Evolutionary conservation across 2,329 filamentous ascomycete species (phyloP), one percentile per base, ranked within the genome.

Genomic region (Xylariaceae sp.): DNA sequence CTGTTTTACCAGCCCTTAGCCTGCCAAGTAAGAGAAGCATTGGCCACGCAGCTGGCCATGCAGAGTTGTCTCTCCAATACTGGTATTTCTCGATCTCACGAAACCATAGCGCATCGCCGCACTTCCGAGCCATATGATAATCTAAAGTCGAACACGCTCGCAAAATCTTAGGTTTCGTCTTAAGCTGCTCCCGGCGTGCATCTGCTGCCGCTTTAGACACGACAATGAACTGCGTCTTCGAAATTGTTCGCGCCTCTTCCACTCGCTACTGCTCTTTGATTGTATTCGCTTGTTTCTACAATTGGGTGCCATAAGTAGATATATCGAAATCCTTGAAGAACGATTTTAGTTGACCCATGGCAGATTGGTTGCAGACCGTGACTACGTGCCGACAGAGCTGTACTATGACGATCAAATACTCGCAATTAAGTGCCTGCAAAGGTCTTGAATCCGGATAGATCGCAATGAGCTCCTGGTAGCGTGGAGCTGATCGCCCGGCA

Each of bases 1-100:
- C 73, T 0, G 75, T 75, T 50, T 77, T 77, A 0, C 75, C 74
- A 0, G 69, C 71, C 1, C 75, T 74, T 1, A 77, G 60, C 42
- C 72, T 75, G 5, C 73, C 74, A 10, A 47, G 65, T 31, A 61
- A 69, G 0, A 75, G 1, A 0, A 77, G 51, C 0, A 71, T 71
- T 0, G 33, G 48, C 46, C 56, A 48, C 16, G 11, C 10, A 28
- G 22, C n/a, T n/a, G n/a, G 22, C 22, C 22, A 28, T 7, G 22
- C 22, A 14, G 19, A 2, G 3, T 22, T 7, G 3, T 31, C 12
- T 10, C 33, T 33, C 54, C 54, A 59, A 4, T 19, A 14, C 5
- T 14, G 36, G 33, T 52, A 57, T 5, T 40, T 17, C 17, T 10
- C 16, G 11, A 44, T 16, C 1, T 47, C 7, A 0, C 16, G 43